Evolutionary conservation across 371 early-diverging fungal genomes (phyloP).

Genomic region (Circinella umbellata): DNA sequence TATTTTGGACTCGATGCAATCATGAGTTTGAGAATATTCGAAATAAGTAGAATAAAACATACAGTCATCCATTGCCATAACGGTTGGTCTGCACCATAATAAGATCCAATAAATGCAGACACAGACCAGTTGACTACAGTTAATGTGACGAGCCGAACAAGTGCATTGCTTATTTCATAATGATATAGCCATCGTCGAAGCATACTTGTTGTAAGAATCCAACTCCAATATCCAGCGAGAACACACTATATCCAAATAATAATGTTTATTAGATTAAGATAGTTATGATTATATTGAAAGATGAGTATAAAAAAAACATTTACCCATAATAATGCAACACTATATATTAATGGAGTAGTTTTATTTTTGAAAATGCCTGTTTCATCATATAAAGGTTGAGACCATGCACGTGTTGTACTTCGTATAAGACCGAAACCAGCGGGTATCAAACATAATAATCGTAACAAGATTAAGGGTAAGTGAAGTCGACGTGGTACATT

Average conservation of each 20-base stretch:
- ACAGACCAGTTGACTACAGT: slow-evolving; percentile 66
- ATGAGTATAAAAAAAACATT: neutral
- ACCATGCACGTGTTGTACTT: slow-evolving; percentile 44
- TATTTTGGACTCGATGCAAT: slow-evolving; percentile 38
- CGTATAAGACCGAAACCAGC: slow-evolving; percentile 52
- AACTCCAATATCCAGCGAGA: slow-evolving; percentile 66
- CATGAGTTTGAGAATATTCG: slow-evolving; percentile 40
- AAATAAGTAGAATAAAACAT: slow-evolving; percentile 50
- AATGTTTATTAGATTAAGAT: neutral
- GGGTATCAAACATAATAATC: slow-evolving; percentile 51
- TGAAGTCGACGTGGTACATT: slow-evolving; percentile 51
- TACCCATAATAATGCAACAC: slow-evolving; percentile 68
- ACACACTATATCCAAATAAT: slow-evolving; percentile 43
- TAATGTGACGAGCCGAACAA: slow-evolving; percentile 65
- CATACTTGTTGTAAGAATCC: slow-evolving; percentile 63
- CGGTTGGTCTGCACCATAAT: slow-evolving; percentile 62
- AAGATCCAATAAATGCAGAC: slow-evolving; percentile 54
- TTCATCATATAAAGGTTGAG: slow-evolving; percentile 40
- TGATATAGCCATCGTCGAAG: slow-evolving; percentile 64
- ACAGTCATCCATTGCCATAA: slow-evolving; percentile 69
- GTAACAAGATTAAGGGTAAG: slow-evolving; percentile 43
- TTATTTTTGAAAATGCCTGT: slow-evolving; percentile 55
- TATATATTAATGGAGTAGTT: slow-evolving; percentile 60
- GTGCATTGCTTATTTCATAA: slow-evolving; percentile 62
- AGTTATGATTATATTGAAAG: neutral